A percentile compares a stretch with the other conserved stretches of the same genome.
Evolutionary conservation across 1,284 basidiomycete genomes (phyloP).

Genomic region (Flammula alnicola): DNA sequence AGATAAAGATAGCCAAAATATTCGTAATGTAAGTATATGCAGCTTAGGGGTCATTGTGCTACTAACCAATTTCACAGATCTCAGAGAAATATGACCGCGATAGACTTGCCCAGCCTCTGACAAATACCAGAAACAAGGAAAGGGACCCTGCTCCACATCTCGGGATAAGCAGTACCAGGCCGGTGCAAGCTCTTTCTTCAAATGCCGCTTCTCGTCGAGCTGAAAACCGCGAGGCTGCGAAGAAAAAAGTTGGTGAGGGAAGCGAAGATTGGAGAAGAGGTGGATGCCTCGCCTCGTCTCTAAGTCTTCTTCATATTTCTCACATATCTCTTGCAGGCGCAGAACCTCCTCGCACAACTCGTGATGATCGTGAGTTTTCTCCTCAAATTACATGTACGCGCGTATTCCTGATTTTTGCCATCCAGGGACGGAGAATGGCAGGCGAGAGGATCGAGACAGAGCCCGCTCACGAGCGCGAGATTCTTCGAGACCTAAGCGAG

Average conservation of each 20-base stretch:
- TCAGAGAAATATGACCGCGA: constrained; percentile 88
- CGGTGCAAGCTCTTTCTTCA: constrained; percentile 43
- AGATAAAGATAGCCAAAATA: constrained; percentile 53
- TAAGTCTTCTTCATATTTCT: constrained; percentile 15
- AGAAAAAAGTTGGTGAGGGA: constrained; percentile 71
- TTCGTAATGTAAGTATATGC: constrained; percentile 62
- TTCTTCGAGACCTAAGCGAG: constrained; percentile 60
- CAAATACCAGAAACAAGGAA: constrained; percentile 63
- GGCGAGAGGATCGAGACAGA: constrained; percentile 61
- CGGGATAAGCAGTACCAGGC: constrained; percentile 45
- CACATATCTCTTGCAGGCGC: constrained; percentile 38
- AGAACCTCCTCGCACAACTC: constrained; percentile 53
- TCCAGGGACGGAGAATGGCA: constrained; percentile 51
- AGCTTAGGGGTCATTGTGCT: constrained; percentile 9
- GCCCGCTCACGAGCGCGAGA: constrained; percentile 66
- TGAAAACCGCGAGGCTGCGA: constrained; percentile 61
- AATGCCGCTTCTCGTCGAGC: constrained; percentile 50
- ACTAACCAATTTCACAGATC: constrained; percentile 47
- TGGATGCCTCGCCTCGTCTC: constrained; percentile 37
- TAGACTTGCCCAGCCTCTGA: constrained; percentile 59
- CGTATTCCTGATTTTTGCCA: not conserved
- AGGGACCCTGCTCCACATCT: constrained; percentile 72
- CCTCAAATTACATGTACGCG: constrained; percentile 1
- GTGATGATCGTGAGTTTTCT: constrained; percentile 61
- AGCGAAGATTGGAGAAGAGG: constrained; percentile 84